Conservation (phyloP, 2,329 filamentous ascomycete species). For the Coniochaeta sp. region DNA sequence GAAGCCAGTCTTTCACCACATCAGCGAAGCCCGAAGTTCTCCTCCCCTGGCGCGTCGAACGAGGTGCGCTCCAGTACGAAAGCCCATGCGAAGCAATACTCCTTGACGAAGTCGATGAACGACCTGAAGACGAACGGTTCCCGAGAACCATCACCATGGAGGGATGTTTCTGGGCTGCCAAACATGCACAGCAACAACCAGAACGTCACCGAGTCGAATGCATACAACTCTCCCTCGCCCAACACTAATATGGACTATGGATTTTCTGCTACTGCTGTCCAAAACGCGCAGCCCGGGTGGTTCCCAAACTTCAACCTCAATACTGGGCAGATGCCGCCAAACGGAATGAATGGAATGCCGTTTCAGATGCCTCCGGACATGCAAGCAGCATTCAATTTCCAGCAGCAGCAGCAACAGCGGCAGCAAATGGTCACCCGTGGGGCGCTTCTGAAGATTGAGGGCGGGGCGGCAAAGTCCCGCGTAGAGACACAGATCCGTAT, state of each 20-base stretch:
- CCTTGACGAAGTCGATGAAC: constrained; percentile 42
- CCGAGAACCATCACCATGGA: constrained; percentile 44
- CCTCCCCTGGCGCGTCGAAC: constrained; percentile 14
- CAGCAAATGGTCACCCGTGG: too few relatives aligned
- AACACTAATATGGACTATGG: constrained; percentile 29
- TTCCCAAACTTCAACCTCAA: background rate
- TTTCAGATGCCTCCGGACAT: constrained; percentile 24
- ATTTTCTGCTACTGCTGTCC: background rate
- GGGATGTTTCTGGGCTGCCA: constrained; percentile 22
- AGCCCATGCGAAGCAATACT: constrained; percentile 40
- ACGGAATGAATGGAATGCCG: background rate
- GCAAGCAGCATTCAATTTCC: constrained; percentile 9
- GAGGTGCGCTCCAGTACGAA: constrained; percentile 28
- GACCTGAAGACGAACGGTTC: constrained; percentile 39
- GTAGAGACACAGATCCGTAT: constrained; percentile 97
- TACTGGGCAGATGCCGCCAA: background rate
- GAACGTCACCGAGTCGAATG: constrained; percentile 40
- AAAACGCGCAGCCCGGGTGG: background rate
- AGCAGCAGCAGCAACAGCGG: background rate
- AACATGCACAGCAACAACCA: constrained; percentile 42
- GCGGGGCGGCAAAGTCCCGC: constrained; percentile 73
- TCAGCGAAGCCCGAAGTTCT: background rate
- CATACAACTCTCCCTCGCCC: constrained; percentile 42
- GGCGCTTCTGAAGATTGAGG: constrained; percentile 55
- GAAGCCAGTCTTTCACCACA: constrained; percentile 6